phyloP scores from a whole-genome alignment of 805 yeast species.

The Saccharomycopsis microspora region DNA sequence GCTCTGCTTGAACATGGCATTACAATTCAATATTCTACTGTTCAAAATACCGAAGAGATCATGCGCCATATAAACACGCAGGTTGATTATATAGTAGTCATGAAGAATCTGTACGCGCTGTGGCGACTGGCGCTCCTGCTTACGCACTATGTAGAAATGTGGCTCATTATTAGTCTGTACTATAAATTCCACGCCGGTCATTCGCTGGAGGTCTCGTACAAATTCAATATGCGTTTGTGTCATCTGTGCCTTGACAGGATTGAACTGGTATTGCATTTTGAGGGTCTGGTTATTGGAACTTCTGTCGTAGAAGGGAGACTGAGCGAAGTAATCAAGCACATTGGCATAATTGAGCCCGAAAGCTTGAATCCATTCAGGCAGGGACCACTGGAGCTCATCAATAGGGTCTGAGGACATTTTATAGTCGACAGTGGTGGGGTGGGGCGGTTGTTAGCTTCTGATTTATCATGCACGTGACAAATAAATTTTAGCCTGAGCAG shows the following conservation, averaged over 20 bases:
- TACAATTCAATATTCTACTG: slow-evolving; percentile 51
- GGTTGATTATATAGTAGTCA: slow-evolving; percentile 83
- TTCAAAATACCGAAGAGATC: slow-evolving; percentile 58
- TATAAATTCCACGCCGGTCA: slow-evolving; percentile 82
- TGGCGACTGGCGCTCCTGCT: slow-evolving; percentile 50
- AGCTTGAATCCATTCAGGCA: slow-evolving; percentile 94
- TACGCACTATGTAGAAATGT: slow-evolving; percentile 83
- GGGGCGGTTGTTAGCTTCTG: not conserved
- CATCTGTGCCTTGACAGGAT: slow-evolving; percentile 30
- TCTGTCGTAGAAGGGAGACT: slow-evolving; percentile 91
- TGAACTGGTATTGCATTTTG: slow-evolving; percentile 90
- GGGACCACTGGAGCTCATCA: slow-evolving; percentile 93
- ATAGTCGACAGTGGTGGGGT: not conserved
- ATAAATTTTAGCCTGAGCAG: not conserved
- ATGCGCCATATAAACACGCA: slow-evolving; percentile 89
- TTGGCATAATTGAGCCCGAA: slow-evolving; percentile 81
- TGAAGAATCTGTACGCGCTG: slow-evolving; percentile 43
- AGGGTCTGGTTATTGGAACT: slow-evolving; percentile 90
- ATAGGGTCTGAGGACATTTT: slow-evolving; percentile 26
- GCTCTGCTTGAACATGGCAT: slow-evolving; percentile 18
- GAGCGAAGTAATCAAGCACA: slow-evolving; percentile 85
- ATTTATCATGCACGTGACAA: not conserved
- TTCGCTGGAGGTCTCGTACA: slow-evolving; percentile 52
- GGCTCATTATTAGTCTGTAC: slow-evolving; percentile 73
- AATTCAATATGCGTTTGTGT: slow-evolving; percentile 27